A percentile compares a stretch with the other conserved stretches of the same genome.
phyloP scores from a whole-genome alignment of 139 green algal species.

The Spirogloea muscicola region DNA sequence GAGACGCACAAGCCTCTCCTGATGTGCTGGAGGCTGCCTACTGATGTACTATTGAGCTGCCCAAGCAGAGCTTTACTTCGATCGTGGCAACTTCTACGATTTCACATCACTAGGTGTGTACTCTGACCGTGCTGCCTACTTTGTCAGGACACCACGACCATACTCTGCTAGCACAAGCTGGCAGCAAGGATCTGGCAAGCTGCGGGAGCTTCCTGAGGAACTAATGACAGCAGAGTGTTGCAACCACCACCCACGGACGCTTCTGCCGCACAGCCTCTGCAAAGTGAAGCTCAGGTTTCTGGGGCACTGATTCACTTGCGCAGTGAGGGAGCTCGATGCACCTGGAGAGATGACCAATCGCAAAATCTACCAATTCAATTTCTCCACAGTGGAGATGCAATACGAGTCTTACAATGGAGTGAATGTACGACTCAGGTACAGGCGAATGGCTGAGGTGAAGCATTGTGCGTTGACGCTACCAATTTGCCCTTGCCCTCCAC shows the following conservation, averaged over 20 bases:
- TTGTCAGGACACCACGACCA: no score
- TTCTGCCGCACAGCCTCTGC: neutral
- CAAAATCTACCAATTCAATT: slow-evolving; percentile 84
- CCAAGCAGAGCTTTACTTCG: slow-evolving; percentile 73
- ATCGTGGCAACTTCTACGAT: slow-evolving; percentile 75
- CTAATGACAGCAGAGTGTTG: neutral
- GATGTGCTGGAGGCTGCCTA: neutral
- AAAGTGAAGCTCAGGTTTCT: neutral
- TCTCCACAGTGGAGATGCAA: slow-evolving; percentile 91
- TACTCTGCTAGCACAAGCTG: no score
- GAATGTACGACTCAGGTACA: slow-evolving; percentile 54
- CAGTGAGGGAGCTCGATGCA: slow-evolving; percentile 51
- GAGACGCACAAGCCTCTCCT: neutral
- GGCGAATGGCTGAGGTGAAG: neutral
- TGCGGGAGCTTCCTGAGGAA: neutral
- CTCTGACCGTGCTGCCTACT: no score
- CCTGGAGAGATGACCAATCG: slow-evolving; percentile 73
- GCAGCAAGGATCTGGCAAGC: no score
- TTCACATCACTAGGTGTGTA: slow-evolving; percentile 73
- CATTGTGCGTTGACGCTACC: neutral
- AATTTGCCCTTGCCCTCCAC: neutral
- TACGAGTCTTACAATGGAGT: slow-evolving; percentile 92
- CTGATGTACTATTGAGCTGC: neutral
- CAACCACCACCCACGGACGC: neutral
- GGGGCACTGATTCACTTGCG: neutral